phyloP scores from a whole-genome alignment of 2,329 filamentous ascomycete genomes.

The Mycosphaerella arachidis region DNA sequence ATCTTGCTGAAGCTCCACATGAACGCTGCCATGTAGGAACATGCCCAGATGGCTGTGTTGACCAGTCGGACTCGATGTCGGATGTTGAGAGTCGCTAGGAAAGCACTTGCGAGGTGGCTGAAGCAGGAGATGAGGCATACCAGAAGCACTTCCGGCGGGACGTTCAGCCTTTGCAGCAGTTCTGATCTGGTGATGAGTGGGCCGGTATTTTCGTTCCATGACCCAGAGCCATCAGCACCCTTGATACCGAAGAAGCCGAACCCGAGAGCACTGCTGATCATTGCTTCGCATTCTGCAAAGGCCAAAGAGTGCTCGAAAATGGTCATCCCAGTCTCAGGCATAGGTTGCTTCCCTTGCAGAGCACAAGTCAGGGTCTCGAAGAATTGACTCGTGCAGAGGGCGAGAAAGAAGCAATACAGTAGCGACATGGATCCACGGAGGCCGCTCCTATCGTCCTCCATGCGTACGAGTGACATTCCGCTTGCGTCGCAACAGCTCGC shows the following conservation, averaged over 20 bases:
- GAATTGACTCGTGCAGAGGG: slow-evolving; percentile 71
- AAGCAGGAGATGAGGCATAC: slow-evolving; percentile 83
- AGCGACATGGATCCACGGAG: slow-evolving; percentile 72
- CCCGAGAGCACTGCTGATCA: slow-evolving; percentile 74
- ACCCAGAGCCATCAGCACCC: slow-evolving; percentile 27
- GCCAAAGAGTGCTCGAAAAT: slow-evolving; percentile 93
- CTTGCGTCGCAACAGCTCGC: slow-evolving; percentile 69
- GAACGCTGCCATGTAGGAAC: slow-evolving; percentile 85
- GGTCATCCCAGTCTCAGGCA: slow-evolving; percentile 90
- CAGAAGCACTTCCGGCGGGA: slow-evolving; percentile 80
- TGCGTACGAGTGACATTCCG: slow-evolving; percentile 58
- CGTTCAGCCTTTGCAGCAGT: slow-evolving; percentile 77
- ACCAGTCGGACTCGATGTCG: slow-evolving; percentile 76
- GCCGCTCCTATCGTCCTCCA: slow-evolving; percentile 47
- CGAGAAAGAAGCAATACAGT: slow-evolving; percentile 70
- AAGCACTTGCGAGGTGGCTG: slow-evolving; percentile 80
- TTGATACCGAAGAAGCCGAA: slow-evolving; percentile 62
- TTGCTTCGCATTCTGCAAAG: slow-evolving; percentile 90
- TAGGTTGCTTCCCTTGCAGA: slow-evolving; percentile 72
- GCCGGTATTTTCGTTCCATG: slow-evolving; percentile 11
- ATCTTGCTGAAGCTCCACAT: slow-evolving; percentile 63
- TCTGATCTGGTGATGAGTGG: slow-evolving; percentile 29
- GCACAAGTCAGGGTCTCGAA: slow-evolving; percentile 84
- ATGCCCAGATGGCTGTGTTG: slow-evolving; percentile 83
- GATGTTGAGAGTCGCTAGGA: slow-evolving; percentile 73